phyloP scores from a whole-genome alignment of 495 filamentous ascomycete genomes.

The Monascus purpureus region DNA sequence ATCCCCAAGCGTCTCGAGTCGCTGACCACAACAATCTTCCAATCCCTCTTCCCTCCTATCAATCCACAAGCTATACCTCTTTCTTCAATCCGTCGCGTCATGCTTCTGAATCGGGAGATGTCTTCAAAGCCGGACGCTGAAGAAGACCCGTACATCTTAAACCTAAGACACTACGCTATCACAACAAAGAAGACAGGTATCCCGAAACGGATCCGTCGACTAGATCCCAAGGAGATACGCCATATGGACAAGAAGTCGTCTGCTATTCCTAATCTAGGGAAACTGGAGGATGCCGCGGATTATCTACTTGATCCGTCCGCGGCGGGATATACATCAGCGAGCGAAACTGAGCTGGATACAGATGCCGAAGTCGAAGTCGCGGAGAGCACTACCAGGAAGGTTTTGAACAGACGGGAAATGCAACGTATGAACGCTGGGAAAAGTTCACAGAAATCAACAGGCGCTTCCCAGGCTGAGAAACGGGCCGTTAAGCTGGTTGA shows the following conservation, averaged over 20 bases:
- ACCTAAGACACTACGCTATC: conserved; percentile 89
- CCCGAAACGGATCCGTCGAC: conserved; percentile 63
- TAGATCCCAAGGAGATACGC: conserved; percentile 74
- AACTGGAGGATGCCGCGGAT: conserved; percentile 85
- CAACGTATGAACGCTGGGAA: conserved; percentile 34
- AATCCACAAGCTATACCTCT: conserved; percentile 82
- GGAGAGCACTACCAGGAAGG: conserved; percentile 53
- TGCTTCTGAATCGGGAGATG: conserved; percentile 75
- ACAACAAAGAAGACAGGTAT: conserved; percentile 74
- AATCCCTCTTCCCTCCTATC: conserved; percentile 92
- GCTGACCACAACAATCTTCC: conserved; percentile 88
- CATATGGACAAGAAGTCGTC: conserved; percentile 49
- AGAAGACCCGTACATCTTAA: conserved; percentile 67
- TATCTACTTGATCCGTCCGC: conserved; percentile 80
- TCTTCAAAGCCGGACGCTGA: conserved; percentile 26
- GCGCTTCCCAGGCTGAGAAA: conserved; percentile 48
- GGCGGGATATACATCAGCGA: conserved; percentile 82
- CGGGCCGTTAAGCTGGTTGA: conserved; percentile 83
- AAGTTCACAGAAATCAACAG: conserved; percentile 19
- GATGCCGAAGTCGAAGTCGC: conserved; percentile 92
- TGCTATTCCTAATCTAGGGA: conserved; percentile 74
- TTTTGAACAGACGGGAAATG: conserved; percentile 49
- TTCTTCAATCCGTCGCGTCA: conserved; percentile 72
- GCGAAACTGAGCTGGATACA: conserved; percentile 82
- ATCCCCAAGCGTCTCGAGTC: conserved; percentile 76